Evolutionary conservation across 164 flowering plant genomes (phyloP).

Genomic region (Santalum album): DNA sequence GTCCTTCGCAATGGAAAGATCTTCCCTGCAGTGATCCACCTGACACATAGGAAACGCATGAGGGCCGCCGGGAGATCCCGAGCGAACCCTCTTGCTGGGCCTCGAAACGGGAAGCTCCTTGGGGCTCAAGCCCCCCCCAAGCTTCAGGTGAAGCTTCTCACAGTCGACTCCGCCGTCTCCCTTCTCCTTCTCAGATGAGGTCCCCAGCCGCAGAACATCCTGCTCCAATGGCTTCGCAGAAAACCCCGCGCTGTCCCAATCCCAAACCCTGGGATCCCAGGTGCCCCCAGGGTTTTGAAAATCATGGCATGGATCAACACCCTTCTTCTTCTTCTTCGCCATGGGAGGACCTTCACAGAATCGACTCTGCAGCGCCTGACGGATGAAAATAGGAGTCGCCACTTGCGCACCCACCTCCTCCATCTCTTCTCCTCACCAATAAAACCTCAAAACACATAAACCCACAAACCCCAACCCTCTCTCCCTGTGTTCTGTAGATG

Average conservation of each 20-base stretch:
- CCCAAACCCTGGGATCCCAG: conserved; percentile 72
- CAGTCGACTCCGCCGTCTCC: conserved; percentile 16
- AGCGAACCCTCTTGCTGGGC: conserved; percentile 57
- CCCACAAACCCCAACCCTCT: too few relatives aligned
- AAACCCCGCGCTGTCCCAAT: conserved; percentile 63
- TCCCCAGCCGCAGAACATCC: conserved; percentile 19
- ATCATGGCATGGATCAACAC: conserved; percentile 35
- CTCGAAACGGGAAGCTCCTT: conserved; percentile 29
- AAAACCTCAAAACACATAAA: too few relatives aligned
- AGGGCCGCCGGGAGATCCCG: conserved; percentile 54
- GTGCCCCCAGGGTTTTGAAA: conserved; percentile 17
- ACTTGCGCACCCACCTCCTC: conserved; percentile 64
- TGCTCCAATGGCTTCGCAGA: conserved; percentile 42
- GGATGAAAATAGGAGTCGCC: conserved; percentile 54
- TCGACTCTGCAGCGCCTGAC: conserved; percentile 31
- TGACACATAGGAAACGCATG: conserved; percentile 65
- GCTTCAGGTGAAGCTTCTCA: conserved; percentile 43
- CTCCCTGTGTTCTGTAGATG: too few relatives aligned
- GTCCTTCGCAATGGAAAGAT: conserved; percentile 70
- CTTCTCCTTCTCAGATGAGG: conserved; percentile 14
- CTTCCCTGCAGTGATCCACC: conserved; percentile 73
- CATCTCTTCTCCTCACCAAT: conserved; percentile 20
- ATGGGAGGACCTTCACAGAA: conserved; percentile 34
- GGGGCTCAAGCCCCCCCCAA: conserved; percentile 37
- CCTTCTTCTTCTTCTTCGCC: conserved; percentile 72